Conservation (phyloP, 2,329 filamentous ascomycete species). For the Leptographium radiaticola region DNA sequence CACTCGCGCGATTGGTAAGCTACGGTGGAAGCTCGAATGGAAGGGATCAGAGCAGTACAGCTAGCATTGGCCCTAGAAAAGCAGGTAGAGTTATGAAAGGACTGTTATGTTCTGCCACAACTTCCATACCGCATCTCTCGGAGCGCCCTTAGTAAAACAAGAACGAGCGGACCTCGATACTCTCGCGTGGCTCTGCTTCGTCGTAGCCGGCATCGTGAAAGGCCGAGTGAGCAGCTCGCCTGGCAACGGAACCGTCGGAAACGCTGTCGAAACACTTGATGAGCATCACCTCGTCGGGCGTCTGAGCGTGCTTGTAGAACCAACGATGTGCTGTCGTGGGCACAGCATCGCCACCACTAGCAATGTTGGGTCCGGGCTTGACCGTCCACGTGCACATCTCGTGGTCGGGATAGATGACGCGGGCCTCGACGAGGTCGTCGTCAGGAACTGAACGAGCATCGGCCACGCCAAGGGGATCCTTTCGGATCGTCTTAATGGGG, state of each 20-base stretch:
- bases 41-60: too few relatives aligned
- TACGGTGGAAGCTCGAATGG: neutral
- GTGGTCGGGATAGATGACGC: slow-evolving; percentile 22
- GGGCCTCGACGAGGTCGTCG: slow-evolving; percentile 23
- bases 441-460: slow-evolving; percentile 24
- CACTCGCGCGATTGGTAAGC: too few relatives aligned
- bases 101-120: neutral
- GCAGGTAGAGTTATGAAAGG: neutral
- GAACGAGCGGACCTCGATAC: slow-evolving; percentile 41
- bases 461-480: slow-evolving; percentile 28
- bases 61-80: neutral
- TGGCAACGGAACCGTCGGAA: slow-evolving; percentile 32
- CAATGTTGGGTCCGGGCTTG: slow-evolving; percentile 9
- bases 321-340: slow-evolving; percentile 26
- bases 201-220: slow-evolving; percentile 32
- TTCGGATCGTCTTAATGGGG: slow-evolving; percentile 31
- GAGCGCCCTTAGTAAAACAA: slow-evolving; percentile 31
- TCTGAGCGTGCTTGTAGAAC: slow-evolving; percentile 37
- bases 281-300: slow-evolving; percentile 36
- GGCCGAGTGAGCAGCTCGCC: slow-evolving; percentile 38
- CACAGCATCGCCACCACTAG: neutral
- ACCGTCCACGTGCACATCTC: slow-evolving; percentile 26
- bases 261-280: slow-evolving; percentile 43
- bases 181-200: slow-evolving; percentile 32
- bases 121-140: neutral